Evolutionary conservation across 176 grass and related monocot genomes (phyloP), one percentile per base, ranked within the genome.

Genomic region (Typha latifolia): DNA sequence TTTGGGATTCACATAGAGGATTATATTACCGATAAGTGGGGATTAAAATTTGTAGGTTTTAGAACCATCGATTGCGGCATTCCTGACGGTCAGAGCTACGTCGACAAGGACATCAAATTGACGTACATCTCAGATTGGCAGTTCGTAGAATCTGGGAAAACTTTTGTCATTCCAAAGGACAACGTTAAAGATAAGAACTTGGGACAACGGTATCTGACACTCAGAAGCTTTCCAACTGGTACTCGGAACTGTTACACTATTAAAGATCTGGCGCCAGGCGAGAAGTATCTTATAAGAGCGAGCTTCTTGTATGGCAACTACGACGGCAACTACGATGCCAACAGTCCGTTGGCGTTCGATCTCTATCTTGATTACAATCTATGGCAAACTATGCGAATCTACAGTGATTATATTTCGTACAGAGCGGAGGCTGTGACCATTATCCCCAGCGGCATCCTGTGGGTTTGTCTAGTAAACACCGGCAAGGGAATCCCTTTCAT

Each of bases 201-300:
- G 4, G 5, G 16, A 3, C 20, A 3, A 12, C 29, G 29, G 2
- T 21, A 12, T 7, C 0, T 4, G 0, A 75, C 49, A 1, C 0
- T 48, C 10, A 66, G 73, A 31, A 75, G 73, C 32, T 75, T 75
- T 23, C 73, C 69, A 1, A 14, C 2, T 3, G 73, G 62, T 2
- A 32, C 49, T 26, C 73, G 73, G 5, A 75, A 66, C 16, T 66
- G 73, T 50, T 75, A 66, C 73, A 75, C 49, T 49, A 43, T 75
- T 12, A 66, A 19, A 1, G 9, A 19, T 6, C 5, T 73, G 10
- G 31, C 22, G 13, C 4, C 3, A 4, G 15, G 16, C 2, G 5
- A 4, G 7, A 73, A 73, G 24, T 73, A 73, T 22, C 71, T 73
- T 22, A 21, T 73, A 2, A 26, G 61, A 23, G 9, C 61, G 15